These are phyloP conservation scores for Trichoderma harzianum DNA, from an alignment of 2,329 filamentous ascomycete species.

Conservation along the genomic window DNA sequence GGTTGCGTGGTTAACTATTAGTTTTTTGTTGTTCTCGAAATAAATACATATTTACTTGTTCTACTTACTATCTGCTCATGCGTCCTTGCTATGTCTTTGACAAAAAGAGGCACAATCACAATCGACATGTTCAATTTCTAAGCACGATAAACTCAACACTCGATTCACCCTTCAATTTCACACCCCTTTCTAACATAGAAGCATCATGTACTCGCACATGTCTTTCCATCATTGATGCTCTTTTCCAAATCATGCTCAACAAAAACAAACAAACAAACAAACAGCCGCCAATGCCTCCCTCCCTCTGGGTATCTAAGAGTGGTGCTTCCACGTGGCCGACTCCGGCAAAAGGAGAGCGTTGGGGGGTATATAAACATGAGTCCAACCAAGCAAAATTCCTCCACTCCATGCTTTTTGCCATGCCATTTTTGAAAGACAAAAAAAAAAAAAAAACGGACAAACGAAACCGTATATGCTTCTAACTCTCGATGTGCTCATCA, in stretches of 20 bases:
- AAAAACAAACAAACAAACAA: neutral
- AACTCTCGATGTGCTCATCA: neutral
- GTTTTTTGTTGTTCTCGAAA: neutral
- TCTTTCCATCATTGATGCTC: neutral
- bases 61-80: neutral
- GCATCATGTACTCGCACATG: neutral
- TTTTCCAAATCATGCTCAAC: neutral
- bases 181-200: neutral
- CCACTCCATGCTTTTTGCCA: neutral
- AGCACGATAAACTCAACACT: neutral
- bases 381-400: constrained; percentile 3
- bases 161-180: neutral
- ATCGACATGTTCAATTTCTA: neutral
- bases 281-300: neutral
- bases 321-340: constrained; percentile 2
- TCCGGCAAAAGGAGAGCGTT: neutral
- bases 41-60: neutral
- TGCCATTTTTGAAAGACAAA: neutral
- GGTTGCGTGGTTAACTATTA: constrained; percentile 6
- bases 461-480: neutral
- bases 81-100: too few species aligned
- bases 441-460: neutral
- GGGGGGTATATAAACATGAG: constrained; percentile 13
- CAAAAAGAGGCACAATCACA: neutral
- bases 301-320: constrained; percentile 10